Base-by-base conservation (phyloP, 2,329 filamentous ascomycete species). In the Emergomyces orientalis region DNA sequence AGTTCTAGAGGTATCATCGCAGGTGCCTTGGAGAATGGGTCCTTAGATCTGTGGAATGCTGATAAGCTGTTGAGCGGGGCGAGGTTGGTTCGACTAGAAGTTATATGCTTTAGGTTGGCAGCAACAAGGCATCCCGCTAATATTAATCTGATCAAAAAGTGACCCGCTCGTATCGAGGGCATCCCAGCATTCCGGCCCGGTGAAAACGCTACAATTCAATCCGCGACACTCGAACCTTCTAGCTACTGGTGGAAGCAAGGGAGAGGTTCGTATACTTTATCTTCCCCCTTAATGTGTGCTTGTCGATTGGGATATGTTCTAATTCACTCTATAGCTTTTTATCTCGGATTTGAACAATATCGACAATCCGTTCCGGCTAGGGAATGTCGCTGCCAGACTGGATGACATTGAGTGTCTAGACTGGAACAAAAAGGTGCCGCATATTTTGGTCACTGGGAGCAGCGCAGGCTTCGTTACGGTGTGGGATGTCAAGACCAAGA, bases 401-500 rank as follows among this genome's bases (percentile, higher is more conserved):
- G 93, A 97, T 71, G 94, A 99, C 70, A 90, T 97, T 67, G 94
- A 97, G 71, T 96, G 92, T 68, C 82, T 99, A 65, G 93, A 96
- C 69, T 99, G 95, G 95, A 99, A 99, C 78, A 92, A 91, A 73
- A 97, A 96, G 79, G 93, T 97, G 51, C 86, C 93, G 17, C 93
- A 99, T 74, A 99, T 99, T 74, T 80, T 99, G 69, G 94, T 93
- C 22, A 97, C 93, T 11, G 94, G 94, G 68, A 93, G 92, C 73
- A 89, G 86, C 65, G 92, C 91, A 59, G 94, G 94, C 4, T 96
- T 97, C 71, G 92, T 97, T 43, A 97, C 94, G 1, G 93, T 99
- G 22, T 99, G 94, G 94, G 94, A 99, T 78, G 83, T 97, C 67
- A 97, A 96, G 81, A 91, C 90, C 14, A 97, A 96, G 84, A 97